Evolutionary conservation across 1,284 basidiomycete species (phyloP), one percentile per base, ranked within the genome.

Genomic region (Taiwanofungus camphoratus): DNA sequence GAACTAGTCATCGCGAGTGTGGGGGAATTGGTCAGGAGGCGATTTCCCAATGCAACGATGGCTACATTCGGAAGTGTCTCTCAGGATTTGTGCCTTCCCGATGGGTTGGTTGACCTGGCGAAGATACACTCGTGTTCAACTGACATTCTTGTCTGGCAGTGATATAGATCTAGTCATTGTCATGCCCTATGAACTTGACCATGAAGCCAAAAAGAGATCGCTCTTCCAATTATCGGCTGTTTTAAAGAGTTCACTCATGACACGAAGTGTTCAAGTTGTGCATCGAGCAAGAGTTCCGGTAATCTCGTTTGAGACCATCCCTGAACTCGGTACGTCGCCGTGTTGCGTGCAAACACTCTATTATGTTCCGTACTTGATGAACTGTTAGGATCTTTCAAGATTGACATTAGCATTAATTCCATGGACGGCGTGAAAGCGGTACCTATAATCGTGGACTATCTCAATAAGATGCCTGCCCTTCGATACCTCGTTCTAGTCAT

Each of bases 361-460:
- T 29, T 7, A 26, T 23, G 8, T 18, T 27, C 19, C n/a, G 19
- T 39, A 13, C 19, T 36, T 36, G 44, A 38, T 19, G 11, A 8
- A 21, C 13, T 40, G 5, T 4, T 46, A 82, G 85, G 79, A 8
- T 70, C 73, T 7, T 67, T 85, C 50, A 71, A 73, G 30, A 71
- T 87, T 36, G 85, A 89, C 55, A 76, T 88, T 39, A 79, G 77
- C 26, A 66, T 88, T 50, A 86, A 87, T 53, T 74, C 79, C 52
- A 62, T 64, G 2, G 80, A 82, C 51, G 87, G 87, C 4, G 62
- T 83, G 23, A 66, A 70, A 20, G 79, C 79, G 0, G 73, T 80
- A 2, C 68, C 71, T 5, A 68, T 81, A 33, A 73, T 89, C 39
- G 77, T 76, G 44, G 62, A 64, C 11, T 82, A 79, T 61, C 62